Evolutionary conservation across 139 green algal genomes (phyloP), one percentile per base, ranked within the genome.

Genomic region (Monoraphidium neglectum): DNA sequence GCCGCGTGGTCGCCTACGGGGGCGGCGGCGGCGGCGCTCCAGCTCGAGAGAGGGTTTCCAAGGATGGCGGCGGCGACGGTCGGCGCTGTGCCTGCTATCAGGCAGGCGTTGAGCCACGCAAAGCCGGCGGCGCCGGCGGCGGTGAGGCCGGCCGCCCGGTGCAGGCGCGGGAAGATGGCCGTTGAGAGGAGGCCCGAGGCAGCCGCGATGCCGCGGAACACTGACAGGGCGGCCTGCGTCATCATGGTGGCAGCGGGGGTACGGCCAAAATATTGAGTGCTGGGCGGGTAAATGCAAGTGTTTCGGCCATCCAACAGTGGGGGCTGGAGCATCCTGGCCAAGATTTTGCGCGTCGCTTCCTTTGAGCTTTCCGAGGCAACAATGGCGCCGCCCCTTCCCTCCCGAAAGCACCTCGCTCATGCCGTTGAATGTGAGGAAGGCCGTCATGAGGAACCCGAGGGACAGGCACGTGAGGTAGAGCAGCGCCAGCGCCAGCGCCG

Each of bases 391-490:
- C n/a, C n/a, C n/a, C n/a, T n/a, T n/a, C n/a, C n/a, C n/a, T n/a
- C n/a, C n/a, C n/a, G n/a, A n/a, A n/a, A n/a, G n/a, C n/a, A n/a
- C 79, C 54, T 92, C 86, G 0, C 69, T 82, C 67, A 97, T 68
- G 35, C 90, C 89, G 46, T 61, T 77, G 78, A 78, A 91, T 4
- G 80, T 84, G 37, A 97, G 81, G 69, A 91, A 95, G n/a, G 84
- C 81, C 0, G 85, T 90, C 86, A 93, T 91, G 28, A 90, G 76
- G 68, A 86, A 86, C 2, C 84, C 84, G 49, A 91, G 70, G 15
- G 78, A 86, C 35, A 91, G 70, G 13, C 87, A 74, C 0, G 90
- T 89, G 49, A 84, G 71, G 79, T 97, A 97, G 26, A 97, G 76
- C 70, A 94, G 71, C 3, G 90, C 92, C 63, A 97, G 87, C 1